Conservation (phyloP, 345 rosid species). For the Populus deltoides region DNA sequence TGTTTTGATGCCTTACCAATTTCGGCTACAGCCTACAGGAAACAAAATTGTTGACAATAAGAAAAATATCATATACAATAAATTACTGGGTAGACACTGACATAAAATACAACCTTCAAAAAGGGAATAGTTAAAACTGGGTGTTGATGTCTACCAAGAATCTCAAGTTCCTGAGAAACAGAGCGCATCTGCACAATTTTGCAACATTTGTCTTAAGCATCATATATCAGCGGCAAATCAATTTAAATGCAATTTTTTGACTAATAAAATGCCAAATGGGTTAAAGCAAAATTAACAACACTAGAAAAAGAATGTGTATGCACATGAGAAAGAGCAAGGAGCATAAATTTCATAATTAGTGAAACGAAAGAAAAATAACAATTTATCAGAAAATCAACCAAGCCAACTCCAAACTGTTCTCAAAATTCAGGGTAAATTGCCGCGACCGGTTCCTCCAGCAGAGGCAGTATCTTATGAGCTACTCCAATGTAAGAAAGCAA, state of each 20-base stretch:
- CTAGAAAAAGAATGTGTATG: too few relatives aligned
- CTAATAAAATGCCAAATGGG: neutral
- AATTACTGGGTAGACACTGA: neutral
- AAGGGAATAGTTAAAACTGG: conserved; percentile 81
- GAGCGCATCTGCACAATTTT: conserved; percentile 63
- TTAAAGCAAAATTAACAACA: too few relatives aligned
- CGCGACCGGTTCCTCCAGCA: conserved; percentile 91
- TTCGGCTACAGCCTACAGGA: conserved; percentile 70
- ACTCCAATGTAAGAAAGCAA: conserved; percentile 92
- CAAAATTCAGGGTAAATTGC: neutral
- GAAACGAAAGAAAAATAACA: too few relatives aligned
- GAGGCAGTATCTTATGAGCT: conserved; percentile 69
- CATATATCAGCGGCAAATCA: neutral
- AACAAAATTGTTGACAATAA: conserved; percentile 9
- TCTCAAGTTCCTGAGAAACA: conserved; percentile 80
- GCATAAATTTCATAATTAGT: too few relatives aligned
- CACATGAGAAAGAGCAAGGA: too few relatives aligned
- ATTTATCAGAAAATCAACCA: too few relatives aligned
- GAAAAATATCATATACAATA: neutral
- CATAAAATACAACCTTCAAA: conserved; percentile 58
- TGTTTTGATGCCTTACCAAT: conserved; percentile 66
- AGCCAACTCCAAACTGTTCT: too few relatives aligned
- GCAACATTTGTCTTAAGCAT: conserved; percentile 7
- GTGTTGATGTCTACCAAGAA: conserved; percentile 88
- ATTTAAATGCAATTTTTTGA: neutral